phyloP scores from a whole-genome alignment of 2,329 filamentous ascomycete species.

The Keithomyces neogunnii region DNA sequence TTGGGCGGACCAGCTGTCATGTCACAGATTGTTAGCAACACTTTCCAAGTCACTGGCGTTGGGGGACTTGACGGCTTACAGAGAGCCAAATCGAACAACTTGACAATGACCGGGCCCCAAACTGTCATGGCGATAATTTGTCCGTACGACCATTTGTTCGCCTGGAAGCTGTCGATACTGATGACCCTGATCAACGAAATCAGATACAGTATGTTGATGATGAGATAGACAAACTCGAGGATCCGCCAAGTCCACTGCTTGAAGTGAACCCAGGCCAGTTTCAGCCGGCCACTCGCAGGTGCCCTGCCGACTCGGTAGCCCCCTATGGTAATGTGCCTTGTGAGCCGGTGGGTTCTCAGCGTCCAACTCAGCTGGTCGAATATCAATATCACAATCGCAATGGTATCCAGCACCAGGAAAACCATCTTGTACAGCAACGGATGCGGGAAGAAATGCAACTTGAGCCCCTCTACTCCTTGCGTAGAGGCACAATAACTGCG shows the following conservation, averaged over 20 bases:
- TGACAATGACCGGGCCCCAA: conserved; percentile 31
- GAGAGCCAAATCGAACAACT: conserved; percentile 28
- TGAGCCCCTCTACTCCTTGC: conserved; percentile 22
- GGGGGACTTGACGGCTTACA: conserved; percentile 17
- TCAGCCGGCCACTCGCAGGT: conserved; percentile 18
- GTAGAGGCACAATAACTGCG: conserved; percentile 29
- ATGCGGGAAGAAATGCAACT: conserved; percentile 28
- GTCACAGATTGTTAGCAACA: conserved; percentile 12
- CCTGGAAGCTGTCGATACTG: conserved; percentile 25
- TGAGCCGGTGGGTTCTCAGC: conserved; percentile 24
- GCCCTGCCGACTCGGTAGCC: conserved; percentile 22
- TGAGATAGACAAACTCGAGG: conserved; percentile 25
- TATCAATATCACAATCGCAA: conserved; percentile 25
- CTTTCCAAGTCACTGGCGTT: neutral
- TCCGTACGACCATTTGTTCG: conserved; percentile 27
- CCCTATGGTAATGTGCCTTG: conserved; percentile 22
- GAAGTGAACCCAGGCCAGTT: conserved; percentile 18
- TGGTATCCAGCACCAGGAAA: conserved; percentile 26
- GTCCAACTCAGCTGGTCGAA: conserved; percentile 28
- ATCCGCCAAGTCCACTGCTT: conserved; percentile 25
- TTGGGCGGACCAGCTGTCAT: conserved; percentile 26
- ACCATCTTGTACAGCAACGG: conserved; percentile 28
- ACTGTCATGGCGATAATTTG: conserved; percentile 31
- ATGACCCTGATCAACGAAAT: conserved; percentile 27
- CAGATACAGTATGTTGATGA: conserved; percentile 31